Base-by-base conservation (phyloP, 129 eudicot species). In the Saussurea involucrata region DNA sequence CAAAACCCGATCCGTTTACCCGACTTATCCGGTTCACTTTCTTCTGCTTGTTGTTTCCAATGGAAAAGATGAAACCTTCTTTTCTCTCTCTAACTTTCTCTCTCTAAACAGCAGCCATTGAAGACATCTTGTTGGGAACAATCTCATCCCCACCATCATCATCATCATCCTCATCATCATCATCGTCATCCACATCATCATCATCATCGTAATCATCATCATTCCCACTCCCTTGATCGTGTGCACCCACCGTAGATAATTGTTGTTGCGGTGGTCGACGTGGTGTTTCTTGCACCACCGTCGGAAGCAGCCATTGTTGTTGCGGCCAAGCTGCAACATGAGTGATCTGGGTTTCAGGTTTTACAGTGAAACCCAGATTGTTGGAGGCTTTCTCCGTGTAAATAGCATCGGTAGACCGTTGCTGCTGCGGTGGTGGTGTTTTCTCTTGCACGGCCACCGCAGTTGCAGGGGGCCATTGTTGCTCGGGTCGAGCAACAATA, bases 401-500 rank as follows among this genome's bases (percentile, higher is more conserved):
- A 17, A 53, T 5, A 53, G 24, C 22, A 27, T 10, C 55, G 11
- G 28, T 53, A 24, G 74, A 0, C 32, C 22, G 72, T 40, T 77
- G 86, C 20, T 74, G 87, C 9, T 74, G 82, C 21, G 36, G 20
- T 28, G 81, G 9, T 12, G 76, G 69, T 69, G 75, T 3, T 10
- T 81, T 61, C 5, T 80, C 75, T 33, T 42, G 53, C 46, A 76
- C 44, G 25, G 49, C 33, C 13, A 40, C 73, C 24, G 28, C n/a
- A 18, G 73, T 61, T 8, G 83, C 85, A 0, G 75, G 75, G 0
- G 91, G 97, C 97, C 97, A 92, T 63, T 93, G 96, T 25, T 88
- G 93, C 67, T 93, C 92, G 0, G 98, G 92, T 21, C 78, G 85
- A 15, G 84, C 96, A 85, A 85, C 80, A n/a, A 88, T 85, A 0